Evolutionary conservation across 75 land plant species (phyloP).

Genomic region (Pseudotsuga menziesii): DNA sequence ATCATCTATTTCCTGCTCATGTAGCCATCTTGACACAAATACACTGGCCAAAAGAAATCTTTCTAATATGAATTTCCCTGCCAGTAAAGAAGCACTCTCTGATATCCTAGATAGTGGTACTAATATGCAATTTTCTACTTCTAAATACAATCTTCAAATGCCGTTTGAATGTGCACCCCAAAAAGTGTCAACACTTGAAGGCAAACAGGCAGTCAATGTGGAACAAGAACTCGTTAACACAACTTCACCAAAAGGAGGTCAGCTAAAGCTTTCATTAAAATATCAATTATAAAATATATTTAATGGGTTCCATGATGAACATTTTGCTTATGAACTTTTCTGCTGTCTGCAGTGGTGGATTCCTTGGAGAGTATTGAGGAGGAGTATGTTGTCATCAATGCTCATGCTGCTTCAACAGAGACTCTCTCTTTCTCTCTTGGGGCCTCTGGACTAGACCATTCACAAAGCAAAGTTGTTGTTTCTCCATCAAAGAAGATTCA

Average conservation of each 20-base stretch:
- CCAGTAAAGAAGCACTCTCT: not conserved
- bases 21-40: not conserved
- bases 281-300: not conserved
- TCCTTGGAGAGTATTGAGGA: slow-evolving; percentile 75
- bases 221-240: no score
- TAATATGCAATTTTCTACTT: not conserved
- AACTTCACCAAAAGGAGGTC: no score
- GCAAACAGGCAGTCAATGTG: not conserved
- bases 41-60: not conserved
- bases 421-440: slow-evolving; percentile 43
- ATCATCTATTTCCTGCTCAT: slow-evolving; percentile 13
- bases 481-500: not conserved
- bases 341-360: slow-evolving; percentile 38
- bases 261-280: no score
- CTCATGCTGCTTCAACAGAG: slow-evolving; percentile 49
- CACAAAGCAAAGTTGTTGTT: not conserved
- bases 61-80: not conserved
- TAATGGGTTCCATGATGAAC: not conserved
- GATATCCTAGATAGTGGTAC: not conserved
- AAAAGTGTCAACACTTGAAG: not conserved
- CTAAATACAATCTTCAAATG: not conserved
- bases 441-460: slow-evolving; percentile 27
- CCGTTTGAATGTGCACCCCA: not conserved
- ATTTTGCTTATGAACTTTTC: not conserved
- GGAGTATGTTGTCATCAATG: slow-evolving; percentile 87